A percentile compares a stretch with the other conserved stretches of the same genome.
phyloP scores from a whole-genome alignment of 2,329 filamentous ascomycete species.

The Xylaria digitata region DNA sequence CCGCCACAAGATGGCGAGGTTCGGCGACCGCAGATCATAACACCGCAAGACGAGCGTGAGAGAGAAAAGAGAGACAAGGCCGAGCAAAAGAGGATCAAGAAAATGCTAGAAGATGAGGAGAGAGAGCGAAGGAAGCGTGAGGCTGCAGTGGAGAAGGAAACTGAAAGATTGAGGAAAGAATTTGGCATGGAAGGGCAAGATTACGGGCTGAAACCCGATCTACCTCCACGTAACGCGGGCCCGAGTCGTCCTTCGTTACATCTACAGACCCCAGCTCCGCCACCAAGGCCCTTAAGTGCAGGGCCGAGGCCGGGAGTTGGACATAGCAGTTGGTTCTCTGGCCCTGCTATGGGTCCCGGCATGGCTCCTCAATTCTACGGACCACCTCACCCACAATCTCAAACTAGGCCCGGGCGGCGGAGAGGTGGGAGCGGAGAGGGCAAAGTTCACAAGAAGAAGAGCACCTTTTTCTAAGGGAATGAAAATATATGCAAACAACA shows the following conservation, averaged over 20 bases:
- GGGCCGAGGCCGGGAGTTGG: constrained; percentile 52
- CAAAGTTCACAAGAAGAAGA: constrained; percentile 61
- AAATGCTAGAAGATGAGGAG: constrained; percentile 75
- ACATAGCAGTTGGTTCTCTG: constrained; percentile 49
- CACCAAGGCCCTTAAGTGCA: constrained; percentile 61
- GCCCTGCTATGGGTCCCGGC: constrained; percentile 33
- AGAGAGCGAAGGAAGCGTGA: constrained; percentile 67
- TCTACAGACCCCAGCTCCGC: constrained; percentile 50
- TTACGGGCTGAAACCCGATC: constrained; percentile 47
- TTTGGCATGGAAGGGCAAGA: constrained; percentile 71
- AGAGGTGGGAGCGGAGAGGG: constrained; percentile 51
- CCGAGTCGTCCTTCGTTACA: constrained; percentile 41
- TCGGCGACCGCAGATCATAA: constrained; percentile 71
- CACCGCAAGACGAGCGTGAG: constrained; percentile 66
- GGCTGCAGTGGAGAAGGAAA: constrained; percentile 79
- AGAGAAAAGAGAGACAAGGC: constrained; percentile 65
- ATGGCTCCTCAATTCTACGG: constrained; percentile 39
- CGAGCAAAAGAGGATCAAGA: constrained; percentile 69
- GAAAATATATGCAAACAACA: not conserved
- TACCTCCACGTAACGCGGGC: constrained; percentile 49
- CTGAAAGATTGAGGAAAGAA: constrained; percentile 77
- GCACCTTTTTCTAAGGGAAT: constrained; percentile 57
- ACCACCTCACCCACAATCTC: constrained; percentile 56
- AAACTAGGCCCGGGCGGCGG: constrained; percentile 56
- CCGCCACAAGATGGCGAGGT: constrained; percentile 71